A percentile compares a stretch with the other conserved stretches of the same genome.
phyloP scores from a whole-genome alignment of 805 yeast species.

The Candida xyloterini region DNA sequence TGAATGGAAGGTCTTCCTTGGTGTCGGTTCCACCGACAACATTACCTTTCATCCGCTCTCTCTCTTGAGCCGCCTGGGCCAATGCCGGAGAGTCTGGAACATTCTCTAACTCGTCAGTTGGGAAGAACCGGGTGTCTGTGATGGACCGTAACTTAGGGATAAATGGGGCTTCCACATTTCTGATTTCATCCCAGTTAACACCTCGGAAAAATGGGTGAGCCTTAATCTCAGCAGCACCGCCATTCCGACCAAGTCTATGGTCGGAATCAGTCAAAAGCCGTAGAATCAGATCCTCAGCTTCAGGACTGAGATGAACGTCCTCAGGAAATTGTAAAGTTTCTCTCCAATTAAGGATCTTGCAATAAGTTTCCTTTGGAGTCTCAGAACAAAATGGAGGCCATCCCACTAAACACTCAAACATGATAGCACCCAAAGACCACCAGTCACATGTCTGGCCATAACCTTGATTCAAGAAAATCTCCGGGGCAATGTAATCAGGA shows the following conservation, averaged over 20 bases:
- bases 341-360: conserved; percentile 88
- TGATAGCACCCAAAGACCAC: conserved; percentile 96
- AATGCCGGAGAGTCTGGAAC: conserved; percentile 87
- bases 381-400: conserved; percentile 98
- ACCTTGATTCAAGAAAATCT: conserved; percentile 87
- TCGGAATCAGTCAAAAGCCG: conserved; percentile 75
- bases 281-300: conserved; percentile 82
- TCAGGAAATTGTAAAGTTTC: conserved; percentile 87
- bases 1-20: conserved; percentile 91
- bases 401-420: conserved; percentile 94
- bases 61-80: conserved; percentile 62
- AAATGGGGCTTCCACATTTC: conserved; percentile 89
- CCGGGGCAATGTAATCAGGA: conserved; percentile 95
- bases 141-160: conserved; percentile 88
- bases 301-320: conserved; percentile 84
- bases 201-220: conserved; percentile 91
- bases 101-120: conserved; percentile 92
- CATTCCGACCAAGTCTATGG: conserved; percentile 75
- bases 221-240: conserved; percentile 91
- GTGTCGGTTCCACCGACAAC: conserved; percentile 43
- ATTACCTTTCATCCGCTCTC: conserved; percentile 49
- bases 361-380: conserved; percentile 89
- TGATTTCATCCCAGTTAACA: conserved; percentile 89
- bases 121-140: conserved; percentile 97
- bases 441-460: conserved; percentile 97